Evolutionary conservation across 1,284 basidiomycete genomes (phyloP), one percentile per base, ranked within the genome.

Genomic region (Fomitopsis palustris): DNA sequence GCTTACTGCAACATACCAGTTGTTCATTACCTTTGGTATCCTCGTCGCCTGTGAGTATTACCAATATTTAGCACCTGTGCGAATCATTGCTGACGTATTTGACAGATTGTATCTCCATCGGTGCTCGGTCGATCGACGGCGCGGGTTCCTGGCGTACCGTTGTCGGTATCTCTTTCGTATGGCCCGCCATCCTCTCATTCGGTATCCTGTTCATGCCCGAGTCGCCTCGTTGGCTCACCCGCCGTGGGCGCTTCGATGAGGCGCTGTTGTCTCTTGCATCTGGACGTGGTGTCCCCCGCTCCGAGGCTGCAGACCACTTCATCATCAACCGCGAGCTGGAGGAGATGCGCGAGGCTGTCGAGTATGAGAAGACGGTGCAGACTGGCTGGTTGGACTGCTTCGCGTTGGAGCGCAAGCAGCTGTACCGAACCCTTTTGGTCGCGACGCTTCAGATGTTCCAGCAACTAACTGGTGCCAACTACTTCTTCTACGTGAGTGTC

Each of bases 131-230:
- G 21, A 74, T 86, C 53, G 42, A 67, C 12, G 77, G 75, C 33
- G 74, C 79, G 3, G 81, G 75, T 3, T 84, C 85, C 17, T 92
- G 89, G 89, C 82, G 84, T 25, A 81, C 82, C 10, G 82, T 89
- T 47, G 82, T 92, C 54, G 88, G 83, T 14, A 78, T 92, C 59
- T 86, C 90, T 35, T 78, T 93, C 64, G 71, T 87, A 58, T 92
- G 88, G 82, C 83, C 87, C 3, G 68, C 81, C 54, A 79, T 92
- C 54, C 82, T 92, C 9, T 79, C 81, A 31, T 62, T 85, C 33
- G 88, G 88, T 42, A 92, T 93, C 63, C 68, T 86, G 16, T 86
- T 90, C 68, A 89, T 91, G 84, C 90, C 89, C 21, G 89, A 91
- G 71, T 83, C 57, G 23, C 57, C 33, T 37, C 60, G 82, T 57